Conservation (phyloP, 2,329 filamentous ascomycete genomes). For the Ceratocystis papillata region DNA sequence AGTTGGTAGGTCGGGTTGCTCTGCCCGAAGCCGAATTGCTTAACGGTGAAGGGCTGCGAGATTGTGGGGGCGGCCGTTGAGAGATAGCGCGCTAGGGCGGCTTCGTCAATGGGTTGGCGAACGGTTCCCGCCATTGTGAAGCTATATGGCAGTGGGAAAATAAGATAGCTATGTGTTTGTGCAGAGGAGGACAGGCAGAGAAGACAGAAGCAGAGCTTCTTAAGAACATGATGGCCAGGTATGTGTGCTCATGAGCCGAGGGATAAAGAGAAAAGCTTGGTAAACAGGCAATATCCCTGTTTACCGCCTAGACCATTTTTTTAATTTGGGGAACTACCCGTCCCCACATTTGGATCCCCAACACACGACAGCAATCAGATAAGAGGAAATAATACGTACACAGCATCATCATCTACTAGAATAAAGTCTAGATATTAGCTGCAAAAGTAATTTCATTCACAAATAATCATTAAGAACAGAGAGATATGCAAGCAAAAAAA, state of each 20-base stretch:
- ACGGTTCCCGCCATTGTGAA: conserved; percentile 67
- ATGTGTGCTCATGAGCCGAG: neutral
- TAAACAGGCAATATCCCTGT: neutral
- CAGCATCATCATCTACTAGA: too few relatives aligned
- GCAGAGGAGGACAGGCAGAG: too few relatives aligned
- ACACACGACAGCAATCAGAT: neutral
- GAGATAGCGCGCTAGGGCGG: conserved; percentile 69
- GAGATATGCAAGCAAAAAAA: neutral
- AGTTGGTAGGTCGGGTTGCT: conserved; percentile 96
- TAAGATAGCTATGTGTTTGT: too few relatives aligned
- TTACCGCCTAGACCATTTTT: neutral
- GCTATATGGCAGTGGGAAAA: neutral
- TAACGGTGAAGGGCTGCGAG: conserved; percentile 14
- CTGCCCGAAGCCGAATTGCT: conserved; percentile 88
- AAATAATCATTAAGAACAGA: neutral
- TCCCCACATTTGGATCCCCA: neutral
- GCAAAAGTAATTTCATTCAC: neutral
- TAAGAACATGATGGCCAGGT: neutral
- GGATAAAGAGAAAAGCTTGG: neutral
- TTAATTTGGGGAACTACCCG: neutral
- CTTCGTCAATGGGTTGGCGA: conserved; percentile 79
- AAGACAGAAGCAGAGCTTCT: too few relatives aligned
- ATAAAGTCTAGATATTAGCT: neutral
- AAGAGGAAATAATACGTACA: too few relatives aligned
- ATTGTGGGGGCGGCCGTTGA: neutral